A percentile compares a stretch with the other conserved stretches of the same genome.
Evolutionary conservation across 164 flowering plant species (phyloP).

Genomic region (Tetrastigma voinierianum): DNA sequence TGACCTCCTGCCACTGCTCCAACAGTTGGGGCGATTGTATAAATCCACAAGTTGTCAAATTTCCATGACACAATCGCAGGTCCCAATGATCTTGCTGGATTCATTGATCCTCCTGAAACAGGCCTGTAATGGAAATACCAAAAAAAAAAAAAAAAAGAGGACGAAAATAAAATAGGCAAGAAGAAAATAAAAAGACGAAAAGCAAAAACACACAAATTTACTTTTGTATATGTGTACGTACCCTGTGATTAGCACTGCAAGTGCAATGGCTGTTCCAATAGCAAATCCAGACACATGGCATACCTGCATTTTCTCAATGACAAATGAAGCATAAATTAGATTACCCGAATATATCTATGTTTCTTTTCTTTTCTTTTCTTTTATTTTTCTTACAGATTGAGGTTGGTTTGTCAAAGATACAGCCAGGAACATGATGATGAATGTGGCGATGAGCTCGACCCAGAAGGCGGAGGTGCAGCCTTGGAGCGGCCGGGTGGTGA

Average conservation of each 20-base stretch:
- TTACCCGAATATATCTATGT: too few species aligned
- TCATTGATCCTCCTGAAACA: conserved; percentile 87
- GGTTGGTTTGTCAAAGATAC: conserved; percentile 41
- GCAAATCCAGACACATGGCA: conserved; percentile 54
- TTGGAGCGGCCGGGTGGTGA: conserved; percentile 53
- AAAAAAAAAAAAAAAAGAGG: background rate
- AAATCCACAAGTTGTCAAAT: conserved; percentile 64
- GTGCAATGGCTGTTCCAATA: conserved; percentile 56
- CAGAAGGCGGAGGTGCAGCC: conserved; percentile 61
- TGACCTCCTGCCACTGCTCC: conserved; percentile 65
- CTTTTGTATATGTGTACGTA: conserved; percentile 16
- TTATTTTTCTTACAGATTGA: conserved; percentile 37
- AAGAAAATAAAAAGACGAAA: too few species aligned
- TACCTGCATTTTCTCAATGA: conserved; percentile 31
- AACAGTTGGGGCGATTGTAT: conserved; percentile 55
- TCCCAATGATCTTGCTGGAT: conserved; percentile 88
- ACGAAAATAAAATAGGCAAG: background rate
- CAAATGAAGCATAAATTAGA: background rate
- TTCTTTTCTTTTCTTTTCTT: background rate
- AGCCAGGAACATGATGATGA: conserved; percentile 59
- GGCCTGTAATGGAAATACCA: conserved; percentile 44
- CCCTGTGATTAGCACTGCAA: conserved; percentile 78
- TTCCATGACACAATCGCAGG: conserved; percentile 71
- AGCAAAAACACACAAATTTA: too few species aligned
- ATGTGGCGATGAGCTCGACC: conserved; percentile 69